Evolutionary conservation across 805 yeast genomes (phyloP).

Genomic region (Yamadazyma sp.): DNA sequence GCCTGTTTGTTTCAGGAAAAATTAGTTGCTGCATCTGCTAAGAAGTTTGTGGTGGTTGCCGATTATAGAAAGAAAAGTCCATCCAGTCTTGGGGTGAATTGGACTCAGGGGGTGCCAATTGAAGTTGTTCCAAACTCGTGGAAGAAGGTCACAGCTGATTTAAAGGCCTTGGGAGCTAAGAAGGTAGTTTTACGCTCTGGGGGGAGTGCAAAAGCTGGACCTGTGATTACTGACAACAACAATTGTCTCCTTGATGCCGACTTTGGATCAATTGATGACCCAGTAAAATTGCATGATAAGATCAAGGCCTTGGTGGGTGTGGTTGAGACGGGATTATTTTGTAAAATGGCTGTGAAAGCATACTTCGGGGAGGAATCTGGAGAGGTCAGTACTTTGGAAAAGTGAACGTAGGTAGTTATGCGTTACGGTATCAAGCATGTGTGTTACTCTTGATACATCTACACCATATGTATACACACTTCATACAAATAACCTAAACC

Average conservation of each 20-base stretch:
- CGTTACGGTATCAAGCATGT: too few relatives aligned
- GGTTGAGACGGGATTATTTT: conserved; percentile 92
- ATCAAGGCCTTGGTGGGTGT: conserved; percentile 86
- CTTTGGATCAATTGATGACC: conserved; percentile 69
- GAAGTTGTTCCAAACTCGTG: conserved; percentile 92
- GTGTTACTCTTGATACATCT: too few relatives aligned
- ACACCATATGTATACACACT: too few relatives aligned
- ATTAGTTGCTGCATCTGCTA: conserved; percentile 79
- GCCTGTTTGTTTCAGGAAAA: conserved; percentile 97
- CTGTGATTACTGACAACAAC: conserved; percentile 93
- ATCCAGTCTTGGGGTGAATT: conserved; percentile 64
- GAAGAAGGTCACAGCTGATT: conserved; percentile 67
- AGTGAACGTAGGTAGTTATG: too few relatives aligned
- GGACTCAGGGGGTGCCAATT: conserved; percentile 93
- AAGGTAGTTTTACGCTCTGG: conserved; percentile 76
- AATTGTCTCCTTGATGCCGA: conserved; percentile 92
- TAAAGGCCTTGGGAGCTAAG: conserved; percentile 62
- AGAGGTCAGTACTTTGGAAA: conserved; percentile 20
- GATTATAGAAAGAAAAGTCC: conserved; percentile 84
- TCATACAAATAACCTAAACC: too few relatives aligned
- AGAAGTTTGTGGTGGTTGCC: conserved; percentile 82
- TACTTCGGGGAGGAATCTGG: conserved; percentile 91
- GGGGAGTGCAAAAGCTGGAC: conserved; percentile 92
- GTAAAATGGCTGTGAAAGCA: conserved; percentile 69
- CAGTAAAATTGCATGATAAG: conserved; percentile 53